phyloP scores from a whole-genome alignment of 1,284 basidiomycete genomes.

The Rhizoctonia solani region DNA sequence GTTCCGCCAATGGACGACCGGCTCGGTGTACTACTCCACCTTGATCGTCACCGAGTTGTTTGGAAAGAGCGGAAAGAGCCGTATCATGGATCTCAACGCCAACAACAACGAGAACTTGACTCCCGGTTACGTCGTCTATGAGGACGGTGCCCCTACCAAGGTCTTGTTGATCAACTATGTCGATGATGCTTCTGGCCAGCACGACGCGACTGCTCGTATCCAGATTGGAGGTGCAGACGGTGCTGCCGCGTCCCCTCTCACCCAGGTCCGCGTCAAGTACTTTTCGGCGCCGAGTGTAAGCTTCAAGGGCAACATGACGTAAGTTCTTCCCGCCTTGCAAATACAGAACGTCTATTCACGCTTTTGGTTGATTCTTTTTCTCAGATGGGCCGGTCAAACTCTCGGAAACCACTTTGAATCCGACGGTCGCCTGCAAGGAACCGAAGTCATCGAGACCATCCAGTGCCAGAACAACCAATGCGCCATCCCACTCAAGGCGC shows the following conservation, averaged over 20 bases:
- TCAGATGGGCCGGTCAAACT: slow-evolving; percentile 54
- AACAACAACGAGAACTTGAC: slow-evolving; percentile 47
- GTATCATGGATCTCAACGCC: slow-evolving; percentile 44
- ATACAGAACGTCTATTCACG: no score
- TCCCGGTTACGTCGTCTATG: no score
- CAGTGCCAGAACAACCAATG: slow-evolving; percentile 61
- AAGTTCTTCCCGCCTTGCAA: no score
- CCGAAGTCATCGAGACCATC: slow-evolving; percentile 56
- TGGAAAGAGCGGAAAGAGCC: slow-evolving; percentile 44
- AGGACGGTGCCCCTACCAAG: slow-evolving; percentile 58
- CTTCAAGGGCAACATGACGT: slow-evolving; percentile 70
- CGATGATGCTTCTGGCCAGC: slow-evolving; percentile 57
- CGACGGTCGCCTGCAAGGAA: slow-evolving; percentile 64
- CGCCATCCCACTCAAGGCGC: slow-evolving; percentile 65
- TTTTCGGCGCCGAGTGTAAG: slow-evolving; percentile 57
- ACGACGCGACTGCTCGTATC: slow-evolving; percentile 54
- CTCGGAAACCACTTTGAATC: slow-evolving; percentile 64
- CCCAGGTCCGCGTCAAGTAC: slow-evolving; percentile 61
- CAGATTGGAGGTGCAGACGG: slow-evolving; percentile 50
- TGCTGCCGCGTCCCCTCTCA: slow-evolving; percentile 47
- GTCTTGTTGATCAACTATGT: slow-evolving; percentile 72
- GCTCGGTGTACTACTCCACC: no score
- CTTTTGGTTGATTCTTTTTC: no score
- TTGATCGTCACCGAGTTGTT: slow-evolving; percentile 47
- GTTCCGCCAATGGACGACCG: no score